Percentiles rank a stretch among this genome's conserved stretches.
These are phyloP conservation scores for Carnegiea gigantea DNA, from an alignment of 179 eudicot species.

Conservation along the genomic window DNA sequence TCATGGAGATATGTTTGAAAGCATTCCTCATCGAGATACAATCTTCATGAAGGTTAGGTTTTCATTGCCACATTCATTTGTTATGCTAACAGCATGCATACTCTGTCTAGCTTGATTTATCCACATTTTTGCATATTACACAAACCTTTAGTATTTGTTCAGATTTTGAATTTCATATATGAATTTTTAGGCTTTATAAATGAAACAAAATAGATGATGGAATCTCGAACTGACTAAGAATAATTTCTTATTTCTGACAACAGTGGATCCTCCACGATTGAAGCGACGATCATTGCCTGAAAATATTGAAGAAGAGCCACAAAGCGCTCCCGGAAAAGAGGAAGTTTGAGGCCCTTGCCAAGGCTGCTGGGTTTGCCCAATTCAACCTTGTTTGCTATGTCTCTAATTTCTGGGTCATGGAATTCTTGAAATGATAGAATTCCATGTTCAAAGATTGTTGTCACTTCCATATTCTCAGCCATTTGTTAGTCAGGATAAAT, in stretches of 20 bases:
- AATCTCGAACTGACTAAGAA: not conserved
- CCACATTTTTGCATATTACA: no score
- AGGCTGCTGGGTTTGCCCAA: conserved; percentile 35
- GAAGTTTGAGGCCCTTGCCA: conserved; percentile 35
- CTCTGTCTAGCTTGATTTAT: no score
- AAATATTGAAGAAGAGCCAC: conserved; percentile 42
- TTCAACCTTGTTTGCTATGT: conserved; percentile 11
- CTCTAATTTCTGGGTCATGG: not conserved
- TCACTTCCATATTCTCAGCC: no score
- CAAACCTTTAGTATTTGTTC: no score
- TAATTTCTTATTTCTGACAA: no score
- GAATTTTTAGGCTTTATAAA: no score
- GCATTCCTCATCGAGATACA: conserved; percentile 4
- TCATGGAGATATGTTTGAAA: conserved; percentile 16
- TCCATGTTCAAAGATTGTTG: not conserved
- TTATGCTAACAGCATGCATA: not conserved
- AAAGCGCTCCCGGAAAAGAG: conserved; percentile 37
- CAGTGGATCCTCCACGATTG: conserved; percentile 50
- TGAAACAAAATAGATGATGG: not conserved
- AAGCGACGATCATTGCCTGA: conserved; percentile 41
- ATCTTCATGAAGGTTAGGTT: conserved; percentile 12
- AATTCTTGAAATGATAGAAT: not conserved
- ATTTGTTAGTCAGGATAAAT: no score
- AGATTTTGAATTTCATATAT: no score
- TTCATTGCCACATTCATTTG: not conserved